These are phyloP conservation scores for Chaetomium sp. DNA, from an alignment of 2,329 filamentous ascomycete species.

Conservation along the genomic window DNA sequence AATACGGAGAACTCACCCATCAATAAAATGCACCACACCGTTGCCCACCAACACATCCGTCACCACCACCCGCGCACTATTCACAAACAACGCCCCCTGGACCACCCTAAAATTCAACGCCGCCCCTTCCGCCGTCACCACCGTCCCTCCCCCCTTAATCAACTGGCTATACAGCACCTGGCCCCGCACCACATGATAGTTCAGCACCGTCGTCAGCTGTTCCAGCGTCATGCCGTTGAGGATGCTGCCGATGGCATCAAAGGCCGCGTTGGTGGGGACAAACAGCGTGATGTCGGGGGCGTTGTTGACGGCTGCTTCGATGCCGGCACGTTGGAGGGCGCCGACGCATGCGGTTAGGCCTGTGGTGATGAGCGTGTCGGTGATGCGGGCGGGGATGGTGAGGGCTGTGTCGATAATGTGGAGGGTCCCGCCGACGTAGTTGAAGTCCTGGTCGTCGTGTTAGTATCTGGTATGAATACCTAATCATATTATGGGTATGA, in stretches of 20 bases:
- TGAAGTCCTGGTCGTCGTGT: conserved; percentile 36
- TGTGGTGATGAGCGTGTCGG: conserved; percentile 34
- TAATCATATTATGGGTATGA: background rate
- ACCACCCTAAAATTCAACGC: conserved; percentile 39
- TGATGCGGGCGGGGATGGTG: conserved; percentile 38
- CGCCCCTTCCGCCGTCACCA: conserved; percentile 39
- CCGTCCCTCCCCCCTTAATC: conserved; percentile 26
- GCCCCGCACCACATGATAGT: conserved; percentile 58
- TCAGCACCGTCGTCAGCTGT: conserved; percentile 46
- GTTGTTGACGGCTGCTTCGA: conserved; percentile 36
- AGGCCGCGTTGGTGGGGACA: conserved; percentile 54
- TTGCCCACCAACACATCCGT: conserved; percentile 47
- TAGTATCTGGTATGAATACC: background rate
- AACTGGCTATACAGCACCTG: conserved; percentile 45
- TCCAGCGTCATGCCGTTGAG: conserved; percentile 40
- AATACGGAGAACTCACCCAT: conserved; percentile 38
- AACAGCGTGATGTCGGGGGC: conserved; percentile 55
- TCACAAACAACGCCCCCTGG: conserved; percentile 39
- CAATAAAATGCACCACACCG: conserved; percentile 52
- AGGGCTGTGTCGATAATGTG: conserved; percentile 47
- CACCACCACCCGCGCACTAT: conserved; percentile 43
- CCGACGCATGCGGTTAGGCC: conserved; percentile 42
- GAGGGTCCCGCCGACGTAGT: conserved; percentile 49
- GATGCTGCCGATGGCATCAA: conserved; percentile 49
- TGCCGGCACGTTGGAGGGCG: conserved; percentile 38